Evolutionary conservation across 2,329 filamentous ascomycete species (phyloP), one percentile per base, ranked within the genome.

Genomic region (Colletotrichum lentis): DNA sequence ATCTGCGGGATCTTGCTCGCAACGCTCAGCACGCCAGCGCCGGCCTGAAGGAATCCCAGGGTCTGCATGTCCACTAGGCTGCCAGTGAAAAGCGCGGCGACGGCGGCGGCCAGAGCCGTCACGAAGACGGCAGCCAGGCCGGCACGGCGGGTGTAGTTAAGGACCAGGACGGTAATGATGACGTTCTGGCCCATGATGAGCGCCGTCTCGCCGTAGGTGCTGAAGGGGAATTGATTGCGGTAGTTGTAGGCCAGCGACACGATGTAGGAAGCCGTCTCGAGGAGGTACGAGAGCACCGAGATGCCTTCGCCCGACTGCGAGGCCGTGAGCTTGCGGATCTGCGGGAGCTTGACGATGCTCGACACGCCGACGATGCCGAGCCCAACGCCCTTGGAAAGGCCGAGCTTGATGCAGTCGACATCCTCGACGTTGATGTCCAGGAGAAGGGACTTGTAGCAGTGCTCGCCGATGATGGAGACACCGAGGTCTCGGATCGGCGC

Each of bases 1-100:
- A 99, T 98, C 84, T 99, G 96, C 52, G 96, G 96, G 63, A 97
- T 79, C 85, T 99, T 99, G 83, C 92, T 96, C 16, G 92, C 92
- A 44, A 98, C 89, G 57, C 93, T 90, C 73, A 99, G 78, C 20
- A 91, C 84, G 46, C 94, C 95, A 0, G 94, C 94, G 57, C 91
- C 92, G 18, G 92, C 93, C 82, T 97, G 94, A 65, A 97, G 81
- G 75, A 91, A 91, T 70, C 84, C 84, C 83, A 97, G 81, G 44
- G 85, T 84, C 73, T 88, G 83, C 80, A 89, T 85, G 72, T 90
- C 86, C 43, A 96, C 80, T 8, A 94, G 68, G 20, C 82, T 83
- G 60, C 88, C 82, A 71, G 82, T 88, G 72, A 96, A 92, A 64
- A 99, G 82, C 22, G 90, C 85, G 62, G 88, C 91, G 1, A 88